Evolutionary conservation across 1,284 basidiomycete species (phyloP).

Genomic region (Ustilago nuda): DNA sequence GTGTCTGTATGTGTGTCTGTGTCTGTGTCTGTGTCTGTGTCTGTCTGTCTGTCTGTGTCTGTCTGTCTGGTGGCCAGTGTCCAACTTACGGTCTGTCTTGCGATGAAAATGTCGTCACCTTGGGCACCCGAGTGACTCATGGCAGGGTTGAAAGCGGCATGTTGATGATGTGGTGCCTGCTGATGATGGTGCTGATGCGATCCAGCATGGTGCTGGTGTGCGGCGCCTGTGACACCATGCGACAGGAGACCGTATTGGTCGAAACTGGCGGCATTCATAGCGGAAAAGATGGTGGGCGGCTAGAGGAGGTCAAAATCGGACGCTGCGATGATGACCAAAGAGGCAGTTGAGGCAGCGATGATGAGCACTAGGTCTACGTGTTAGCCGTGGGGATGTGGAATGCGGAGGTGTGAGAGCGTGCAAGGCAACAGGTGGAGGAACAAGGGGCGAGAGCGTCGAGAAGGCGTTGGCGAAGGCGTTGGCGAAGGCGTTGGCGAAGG

Average conservation of each 20-base stretch:
- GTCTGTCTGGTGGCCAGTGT: too few relatives aligned
- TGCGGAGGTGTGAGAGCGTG: conserved; percentile 1
- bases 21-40: not conserved
- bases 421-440: conserved; percentile 9
- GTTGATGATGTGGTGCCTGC: conserved; percentile 43
- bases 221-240: conserved; percentile 42
- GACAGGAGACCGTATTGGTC: conserved; percentile 54
- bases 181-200: conserved; percentile 52
- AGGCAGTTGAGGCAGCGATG: not conserved
- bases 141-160: conserved; percentile 48
- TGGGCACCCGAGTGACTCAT: conserved; percentile 39
- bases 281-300: conserved; percentile 49
- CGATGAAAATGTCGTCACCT: conserved; percentile 53
- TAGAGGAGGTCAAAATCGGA: conserved; percentile 41
- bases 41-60: not conserved
- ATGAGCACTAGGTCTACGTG: not conserved
- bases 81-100: conserved; percentile 46
- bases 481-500: too few relatives aligned
- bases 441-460: conserved; percentile 15
- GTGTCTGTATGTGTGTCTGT: not conserved
- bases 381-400: not conserved
- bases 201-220: conserved; percentile 49
- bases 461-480: conserved; percentile 16
- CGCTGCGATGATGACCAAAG: conserved; percentile 36
- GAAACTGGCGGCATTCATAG: conserved; percentile 53